Evolutionary conservation across 331 rosid species (phyloP).

Genomic region (Arachis monticola): DNA sequence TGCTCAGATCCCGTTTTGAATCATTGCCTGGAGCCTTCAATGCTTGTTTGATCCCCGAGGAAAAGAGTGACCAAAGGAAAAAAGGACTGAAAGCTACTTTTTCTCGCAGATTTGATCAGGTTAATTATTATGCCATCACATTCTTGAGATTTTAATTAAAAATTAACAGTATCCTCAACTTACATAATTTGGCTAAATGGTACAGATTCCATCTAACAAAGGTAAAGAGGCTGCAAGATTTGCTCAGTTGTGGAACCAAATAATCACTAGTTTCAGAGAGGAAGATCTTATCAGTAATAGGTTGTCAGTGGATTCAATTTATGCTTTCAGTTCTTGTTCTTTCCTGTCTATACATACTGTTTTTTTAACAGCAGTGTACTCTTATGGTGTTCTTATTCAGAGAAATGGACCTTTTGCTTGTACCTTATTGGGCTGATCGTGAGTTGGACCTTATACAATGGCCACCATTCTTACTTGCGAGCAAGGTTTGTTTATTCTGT

Average conservation of each 20-base stretch:
- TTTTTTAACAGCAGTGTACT: slow-evolving; percentile 17
- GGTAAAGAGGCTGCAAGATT: slow-evolving; percentile 91
- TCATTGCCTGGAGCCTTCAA: slow-evolving; percentile 93
- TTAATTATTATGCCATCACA: slow-evolving; percentile 34
- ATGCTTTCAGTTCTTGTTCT: slow-evolving; percentile 21
- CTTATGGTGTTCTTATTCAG: slow-evolving; percentile 53
- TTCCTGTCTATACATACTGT: slow-evolving; percentile 18
- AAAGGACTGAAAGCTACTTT: slow-evolving; percentile 89
- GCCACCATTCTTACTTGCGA: slow-evolving; percentile 99
- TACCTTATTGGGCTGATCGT: slow-evolving; percentile 98
- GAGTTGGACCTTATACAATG: slow-evolving; percentile 88
- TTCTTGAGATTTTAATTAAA: slow-evolving; percentile 19
- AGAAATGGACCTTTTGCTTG: slow-evolving; percentile 96
- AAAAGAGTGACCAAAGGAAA: slow-evolving; percentile 74
- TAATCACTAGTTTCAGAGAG: slow-evolving; percentile 89
- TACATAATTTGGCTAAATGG: slow-evolving; percentile 19
- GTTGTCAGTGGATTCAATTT: slow-evolving; percentile 45
- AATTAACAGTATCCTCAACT: slow-evolving; percentile 21
- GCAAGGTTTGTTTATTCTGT: slow-evolving; percentile 74
- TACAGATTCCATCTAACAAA: slow-evolving; percentile 71
- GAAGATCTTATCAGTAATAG: slow-evolving; percentile 92
- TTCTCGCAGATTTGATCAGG: slow-evolving; percentile 67
- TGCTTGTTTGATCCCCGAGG: slow-evolving; percentile 77
- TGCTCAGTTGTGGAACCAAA: slow-evolving; percentile 96
- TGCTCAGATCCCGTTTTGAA: slow-evolving; percentile 94